Conservation (phyloP, 1,284 basidiomycete genomes). For the Mycena sp. region DNA sequence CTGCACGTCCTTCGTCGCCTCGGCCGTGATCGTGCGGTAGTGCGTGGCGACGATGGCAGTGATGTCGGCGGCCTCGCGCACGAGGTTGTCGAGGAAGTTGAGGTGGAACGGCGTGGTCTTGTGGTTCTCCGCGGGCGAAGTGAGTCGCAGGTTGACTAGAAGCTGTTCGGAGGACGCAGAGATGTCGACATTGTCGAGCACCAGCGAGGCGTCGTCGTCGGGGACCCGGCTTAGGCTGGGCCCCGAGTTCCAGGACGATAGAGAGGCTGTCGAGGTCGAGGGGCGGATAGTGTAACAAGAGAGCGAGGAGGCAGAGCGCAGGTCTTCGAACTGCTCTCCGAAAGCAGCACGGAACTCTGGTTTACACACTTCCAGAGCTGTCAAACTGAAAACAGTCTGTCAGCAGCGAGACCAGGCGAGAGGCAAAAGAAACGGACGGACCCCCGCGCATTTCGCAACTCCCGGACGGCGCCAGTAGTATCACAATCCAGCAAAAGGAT, state of each 20-base stretch:
- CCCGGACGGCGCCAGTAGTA: constrained; percentile 58
- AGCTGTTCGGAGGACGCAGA: constrained; percentile 57
- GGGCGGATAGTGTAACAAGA: constrained; percentile 68
- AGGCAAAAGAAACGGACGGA: constrained; percentile 44
- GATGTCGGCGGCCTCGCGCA: constrained; percentile 57
- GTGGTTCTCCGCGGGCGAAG: constrained; percentile 52
- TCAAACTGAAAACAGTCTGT: constrained; percentile 54
- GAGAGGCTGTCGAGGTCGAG: constrained; percentile 51
- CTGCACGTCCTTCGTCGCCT: constrained; percentile 58
- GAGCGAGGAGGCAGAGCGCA: constrained; percentile 60
- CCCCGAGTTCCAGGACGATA: constrained; percentile 47
- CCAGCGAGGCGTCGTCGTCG: constrained; percentile 18
- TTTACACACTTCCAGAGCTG: constrained; percentile 72
- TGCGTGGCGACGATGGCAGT: constrained; percentile 29
- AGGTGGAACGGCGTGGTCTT: constrained; percentile 47
- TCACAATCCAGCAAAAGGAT: constrained; percentile 72
- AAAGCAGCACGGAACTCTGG: constrained; percentile 70
- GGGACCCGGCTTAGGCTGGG: constrained; percentile 42
- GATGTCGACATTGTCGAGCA: constrained; percentile 51
- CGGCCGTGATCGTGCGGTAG: constrained; percentile 52
- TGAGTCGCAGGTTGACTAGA: constrained; percentile 60
- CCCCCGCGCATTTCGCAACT: constrained; percentile 75
- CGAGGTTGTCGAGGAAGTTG: constrained; percentile 52
- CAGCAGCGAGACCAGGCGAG: constrained; percentile 21
- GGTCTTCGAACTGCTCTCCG: constrained; percentile 54